Base-by-base conservation (phyloP, 306 rosid genomes). In the Corylus avellana region DNA sequence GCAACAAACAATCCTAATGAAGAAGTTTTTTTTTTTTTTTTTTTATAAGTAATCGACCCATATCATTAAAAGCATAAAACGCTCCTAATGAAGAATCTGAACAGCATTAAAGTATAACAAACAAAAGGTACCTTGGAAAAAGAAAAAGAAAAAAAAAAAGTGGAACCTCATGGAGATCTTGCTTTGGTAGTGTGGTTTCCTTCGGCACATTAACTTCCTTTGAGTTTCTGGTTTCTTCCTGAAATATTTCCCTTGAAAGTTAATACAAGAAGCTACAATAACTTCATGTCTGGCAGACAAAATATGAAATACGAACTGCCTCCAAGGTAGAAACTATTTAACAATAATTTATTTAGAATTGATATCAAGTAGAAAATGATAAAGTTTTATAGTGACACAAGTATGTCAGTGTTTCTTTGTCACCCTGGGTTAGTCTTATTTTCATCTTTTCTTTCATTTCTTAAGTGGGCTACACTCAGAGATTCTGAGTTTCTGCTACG, bases 131-230 rank as follows among this genome's bases (percentile, higher is more conserved):
- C 47, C 13, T 3, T 47, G 59, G 17, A 48, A 8, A 29, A 25
- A 70, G 4, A 69, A 68, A 12, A 63, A 5, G 56, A 5, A 27
- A n/a, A 74, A 10, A 58, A 61, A 62, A 79, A 75, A 55, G 67
- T 32, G 6, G 57, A 85, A 95, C 98, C 99, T 96, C 89, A 22
- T 88, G 98, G 17, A 89, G 87, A 82, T 86, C 87, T 85, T 77
- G 81, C 83, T 85, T 82, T 53, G n/a, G 85, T 54, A 72, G 73
- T 73, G 69, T 64, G 66, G 77, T 69, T 68, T 90, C 92, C 42
- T 88, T 82, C 55, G 78, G 54, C 75, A 27, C 48, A 67, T 67
- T 75, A 27, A 80, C 82, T 73, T 88, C 93, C 78, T 81, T 77
- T 2, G n/a, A 69, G 72, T 82, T 85, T 70, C 79, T 73, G 14